phyloP scores from a whole-genome alignment of 208 protist genomes.

The Leishmania lainsoni region DNA sequence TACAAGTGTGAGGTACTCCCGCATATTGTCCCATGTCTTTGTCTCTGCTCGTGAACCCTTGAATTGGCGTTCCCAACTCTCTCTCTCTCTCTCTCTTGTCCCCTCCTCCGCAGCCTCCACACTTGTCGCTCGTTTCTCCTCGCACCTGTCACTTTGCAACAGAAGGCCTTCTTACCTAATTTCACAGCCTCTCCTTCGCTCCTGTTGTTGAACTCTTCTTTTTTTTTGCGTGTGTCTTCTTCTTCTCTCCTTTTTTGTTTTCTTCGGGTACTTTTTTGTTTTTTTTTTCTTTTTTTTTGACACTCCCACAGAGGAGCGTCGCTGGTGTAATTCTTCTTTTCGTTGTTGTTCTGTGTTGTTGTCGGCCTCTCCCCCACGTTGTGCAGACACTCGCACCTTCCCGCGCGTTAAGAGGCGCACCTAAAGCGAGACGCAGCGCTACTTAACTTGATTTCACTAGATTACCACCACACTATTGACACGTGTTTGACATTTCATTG shows the following conservation, averaged over 20 bases:
- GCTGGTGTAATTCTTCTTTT: too few relatives aligned
- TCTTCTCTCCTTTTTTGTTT: background rate
- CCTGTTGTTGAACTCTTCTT: background rate
- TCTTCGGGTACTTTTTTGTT: background rate
- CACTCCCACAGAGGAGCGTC: too few relatives aligned
- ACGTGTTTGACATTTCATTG: too few relatives aligned
- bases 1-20: background rate
- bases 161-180: background rate
- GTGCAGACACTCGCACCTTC: background rate
- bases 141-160: background rate
- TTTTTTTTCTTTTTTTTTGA: too few relatives aligned
- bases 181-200: background rate
- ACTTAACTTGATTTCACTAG: too few relatives aligned
- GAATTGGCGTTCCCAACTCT: background rate
- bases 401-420: too few relatives aligned
- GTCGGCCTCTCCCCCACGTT: background rate
- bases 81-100: background rate
- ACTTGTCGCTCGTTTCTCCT: background rate
- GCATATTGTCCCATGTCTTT: background rate
- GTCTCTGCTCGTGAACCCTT: background rate
- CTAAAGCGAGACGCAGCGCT: too few relatives aligned
- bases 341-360: background rate
- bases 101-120: background rate
- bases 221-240: background rate
- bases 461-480: too few relatives aligned